phyloP scores from a whole-genome alignment of 176 grass and related monocot genomes.

The Panicum miliaceum region DNA sequence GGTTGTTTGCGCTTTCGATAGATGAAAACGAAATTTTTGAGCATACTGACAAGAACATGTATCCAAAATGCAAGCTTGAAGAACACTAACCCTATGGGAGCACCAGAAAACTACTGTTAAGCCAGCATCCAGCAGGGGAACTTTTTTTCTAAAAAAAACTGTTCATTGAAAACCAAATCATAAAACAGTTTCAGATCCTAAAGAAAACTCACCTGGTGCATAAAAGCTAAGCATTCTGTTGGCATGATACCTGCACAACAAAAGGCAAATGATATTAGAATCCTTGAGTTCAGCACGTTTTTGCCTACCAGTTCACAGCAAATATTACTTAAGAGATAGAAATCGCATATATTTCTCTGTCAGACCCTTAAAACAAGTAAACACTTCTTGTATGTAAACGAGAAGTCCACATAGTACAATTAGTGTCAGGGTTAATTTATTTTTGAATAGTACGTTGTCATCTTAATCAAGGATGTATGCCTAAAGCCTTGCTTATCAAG shows the following conservation, averaged over 20 bases:
- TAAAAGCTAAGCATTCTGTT: constrained; percentile 99
- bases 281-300: not conserved
- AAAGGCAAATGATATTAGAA: not conserved
- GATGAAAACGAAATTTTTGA: constrained; percentile 13
- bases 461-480: not conserved
- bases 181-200: constrained; percentile 3
- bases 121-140: not conserved
- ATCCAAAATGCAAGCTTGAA: not conserved
- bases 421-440: not conserved
- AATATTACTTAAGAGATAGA: constrained; percentile 4
- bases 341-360: not conserved
- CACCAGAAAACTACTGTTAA: not conserved
- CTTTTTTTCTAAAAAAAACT: not conserved
- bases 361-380: not conserved
- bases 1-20: constrained; percentile 15
- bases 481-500: constrained; percentile 21
- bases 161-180: not conserved
- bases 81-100: not conserved
- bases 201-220: constrained; percentile 76
- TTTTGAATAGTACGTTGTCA: not conserved
- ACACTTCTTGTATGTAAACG: not conserved
- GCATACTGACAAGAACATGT: not conserved
- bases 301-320: not conserved
- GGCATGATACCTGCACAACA: constrained; percentile 86
- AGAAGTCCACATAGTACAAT: not conserved